Base-by-base conservation (phyloP, 2,329 filamentous ascomycete genomes). In the Hirsutella thompsonii region DNA sequence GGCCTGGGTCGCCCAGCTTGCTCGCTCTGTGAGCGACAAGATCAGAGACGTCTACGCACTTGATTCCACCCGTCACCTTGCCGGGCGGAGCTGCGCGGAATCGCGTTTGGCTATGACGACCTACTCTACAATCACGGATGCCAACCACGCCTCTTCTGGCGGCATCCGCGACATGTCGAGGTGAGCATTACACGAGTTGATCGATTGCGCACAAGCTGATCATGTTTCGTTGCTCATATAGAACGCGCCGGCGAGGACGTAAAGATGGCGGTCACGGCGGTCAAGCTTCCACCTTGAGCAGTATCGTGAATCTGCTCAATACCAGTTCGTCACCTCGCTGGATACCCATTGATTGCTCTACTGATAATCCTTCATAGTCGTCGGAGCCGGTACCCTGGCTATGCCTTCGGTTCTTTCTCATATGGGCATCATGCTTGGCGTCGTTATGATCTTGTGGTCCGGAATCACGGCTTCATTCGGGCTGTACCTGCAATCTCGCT, bases 371-470 rank as follows among this genome's bases (percentile, higher is more conserved):
- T n/a, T 20, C 44, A 35, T 53, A 92, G 86, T 98, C 55, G 78
- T 98, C 48, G 92, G 92, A 42, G 90, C 92, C 29, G 92, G 92
- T 41, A 89, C 93, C 2, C 76, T 98, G 34, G 92, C 90, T 38
- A 80, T 95, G 89, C 90, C 90, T n/a, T 81, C 86, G 5, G 90
- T 92, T 36, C 78, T 98, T 63, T 92, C 88, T 13, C 88, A 94
- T 55, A 94, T 96, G 79, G 92, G 92, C 54, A 89, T 98, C 50
- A 68, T 84, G 48, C 73, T 95, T 26, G 92, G 92, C 35, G 73
- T 80, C 28, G 64, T 89, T 42, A 76, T 96, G 35, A 92, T 98
- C 45, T 41, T 94, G 14, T 98, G 92, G 89, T 90, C 90, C 26
- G 92, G 85, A 38, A 57, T 88, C 32, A 92, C 86, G 4, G 81